Evolutionary conservation across 768 basidiomycete species (phyloP).

Genomic region (Sarcomyxa edulis): DNA sequence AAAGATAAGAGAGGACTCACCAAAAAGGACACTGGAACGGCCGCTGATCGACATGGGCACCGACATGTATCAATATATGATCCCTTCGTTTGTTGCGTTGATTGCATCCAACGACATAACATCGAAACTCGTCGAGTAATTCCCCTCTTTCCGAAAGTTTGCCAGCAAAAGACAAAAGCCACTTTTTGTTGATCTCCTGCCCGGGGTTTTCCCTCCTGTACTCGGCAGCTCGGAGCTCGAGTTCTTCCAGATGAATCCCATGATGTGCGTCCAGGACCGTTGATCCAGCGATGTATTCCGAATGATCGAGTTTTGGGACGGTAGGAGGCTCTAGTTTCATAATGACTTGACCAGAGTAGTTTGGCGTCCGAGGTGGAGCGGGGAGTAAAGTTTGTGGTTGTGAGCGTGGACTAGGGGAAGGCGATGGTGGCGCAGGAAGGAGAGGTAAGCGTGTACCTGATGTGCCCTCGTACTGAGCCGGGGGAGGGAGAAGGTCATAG

Average conservation of each 20-base stretch:
- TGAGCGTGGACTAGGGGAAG: constrained; percentile 6
- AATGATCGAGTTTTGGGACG: constrained; percentile 4
- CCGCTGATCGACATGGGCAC: constrained; percentile 65
- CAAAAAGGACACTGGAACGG: constrained; percentile 62
- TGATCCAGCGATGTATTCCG: constrained; percentile 23
- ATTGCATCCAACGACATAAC: constrained; percentile 60
- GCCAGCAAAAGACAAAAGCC: constrained; percentile 66
- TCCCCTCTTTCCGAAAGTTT: constrained; percentile 55
- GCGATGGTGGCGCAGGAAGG: background rate
- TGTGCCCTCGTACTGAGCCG: no score
- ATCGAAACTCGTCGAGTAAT: constrained; percentile 55
- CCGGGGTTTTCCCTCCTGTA: constrained; percentile 51
- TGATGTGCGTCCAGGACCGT: constrained; percentile 62
- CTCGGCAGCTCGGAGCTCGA: constrained; percentile 49
- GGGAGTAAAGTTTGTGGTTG: background rate
- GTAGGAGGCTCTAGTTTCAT: no score
- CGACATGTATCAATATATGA: constrained; percentile 71
- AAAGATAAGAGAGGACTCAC: constrained; percentile 31
- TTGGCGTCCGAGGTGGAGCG: no score
- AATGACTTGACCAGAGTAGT: no score
- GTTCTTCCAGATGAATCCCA: constrained; percentile 50
- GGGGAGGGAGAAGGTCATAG: no score
- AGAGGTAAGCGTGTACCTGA: no score
- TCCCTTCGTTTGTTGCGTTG: constrained; percentile 70
- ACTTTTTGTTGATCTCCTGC: constrained; percentile 55